A percentile compares a stretch with the other conserved stretches of the same genome.
These are phyloP conservation scores for Nepenthes mirabilis DNA, from an alignment of 148 eudicot genomes.

Conservation along the genomic window DNA sequence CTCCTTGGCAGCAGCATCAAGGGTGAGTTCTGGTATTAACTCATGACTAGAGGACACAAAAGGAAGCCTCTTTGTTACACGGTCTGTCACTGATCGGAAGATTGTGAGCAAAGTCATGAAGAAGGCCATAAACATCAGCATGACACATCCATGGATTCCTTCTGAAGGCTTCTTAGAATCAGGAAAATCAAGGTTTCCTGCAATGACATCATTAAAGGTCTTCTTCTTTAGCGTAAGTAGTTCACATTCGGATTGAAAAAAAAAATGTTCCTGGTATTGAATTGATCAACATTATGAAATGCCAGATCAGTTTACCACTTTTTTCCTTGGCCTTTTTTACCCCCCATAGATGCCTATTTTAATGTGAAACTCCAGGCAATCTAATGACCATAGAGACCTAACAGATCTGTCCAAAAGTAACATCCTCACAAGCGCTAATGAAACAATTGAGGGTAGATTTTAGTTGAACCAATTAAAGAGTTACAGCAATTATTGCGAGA, in stretches of 20 bases:
- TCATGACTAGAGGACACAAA: conserved; percentile 3
- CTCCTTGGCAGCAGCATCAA: conserved; percentile 11
- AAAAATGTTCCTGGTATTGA: neutral
- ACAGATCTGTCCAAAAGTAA: too few species aligned
- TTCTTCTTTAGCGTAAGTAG: neutral
- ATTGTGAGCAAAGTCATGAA: conserved; percentile 14
- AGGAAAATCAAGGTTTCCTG: conserved; percentile 13
- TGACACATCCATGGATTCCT: conserved; percentile 13
- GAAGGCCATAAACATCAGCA: conserved; percentile 26
- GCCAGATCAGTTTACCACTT: too few species aligned
- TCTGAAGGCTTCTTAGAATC: conserved; percentile 7
- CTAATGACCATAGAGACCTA: too few species aligned
- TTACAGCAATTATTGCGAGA: too few species aligned
- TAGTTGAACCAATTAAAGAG: too few species aligned
- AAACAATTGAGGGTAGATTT: too few species aligned
- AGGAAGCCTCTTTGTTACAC: conserved; percentile 11
- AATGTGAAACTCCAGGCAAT: too few species aligned
- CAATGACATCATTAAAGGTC: neutral
- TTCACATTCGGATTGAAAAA: neutral
- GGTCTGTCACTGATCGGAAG: conserved; percentile 11
- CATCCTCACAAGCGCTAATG: too few species aligned
- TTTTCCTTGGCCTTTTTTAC: too few species aligned
- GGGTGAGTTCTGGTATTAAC: conserved; percentile 6
- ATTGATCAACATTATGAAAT: too few species aligned
- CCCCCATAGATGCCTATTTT: too few species aligned